Conservation (phyloP, 495 filamentous ascomycete genomes). For the Haplographium delicatum region DNA sequence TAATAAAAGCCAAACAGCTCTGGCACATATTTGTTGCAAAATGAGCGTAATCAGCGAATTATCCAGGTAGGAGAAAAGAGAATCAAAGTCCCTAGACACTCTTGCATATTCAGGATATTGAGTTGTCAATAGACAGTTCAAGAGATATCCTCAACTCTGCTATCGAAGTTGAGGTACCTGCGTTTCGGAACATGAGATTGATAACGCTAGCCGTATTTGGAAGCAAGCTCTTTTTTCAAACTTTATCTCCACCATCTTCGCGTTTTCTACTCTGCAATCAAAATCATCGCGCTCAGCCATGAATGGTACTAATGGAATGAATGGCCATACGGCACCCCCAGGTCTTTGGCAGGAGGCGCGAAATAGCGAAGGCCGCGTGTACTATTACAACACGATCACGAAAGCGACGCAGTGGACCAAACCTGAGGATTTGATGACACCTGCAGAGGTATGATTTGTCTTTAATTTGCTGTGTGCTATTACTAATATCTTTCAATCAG, state of each 20-base stretch:
- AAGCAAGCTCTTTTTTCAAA: neutral
- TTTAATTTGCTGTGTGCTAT: neutral
- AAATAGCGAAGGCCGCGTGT: constrained; percentile 77
- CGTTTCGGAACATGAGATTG: neutral
- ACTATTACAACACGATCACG: constrained; percentile 86
- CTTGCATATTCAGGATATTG: no score
- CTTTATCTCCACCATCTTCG: neutral
- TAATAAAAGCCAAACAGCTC: no score
- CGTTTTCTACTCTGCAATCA: no score
- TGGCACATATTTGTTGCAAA: no score
- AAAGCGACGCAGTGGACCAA: constrained; percentile 93
- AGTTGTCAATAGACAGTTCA: no score
- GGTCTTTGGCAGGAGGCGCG: constrained; percentile 77
- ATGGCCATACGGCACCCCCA: constrained; percentile 46
- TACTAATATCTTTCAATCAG: constrained; percentile 37
- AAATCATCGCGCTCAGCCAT: no score
- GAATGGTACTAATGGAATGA: constrained; percentile 58
- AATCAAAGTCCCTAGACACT: no score
- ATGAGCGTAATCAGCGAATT: no score
- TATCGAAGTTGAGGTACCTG: no score
- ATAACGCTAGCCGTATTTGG: neutral
- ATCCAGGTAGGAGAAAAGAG: no score
- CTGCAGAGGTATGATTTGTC: constrained; percentile 62
- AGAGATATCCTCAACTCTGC: no score
- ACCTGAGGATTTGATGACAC: constrained; percentile 82